Evolutionary conservation across 257 asterid genomes (phyloP).

Genomic region (Plantago major): DNA sequence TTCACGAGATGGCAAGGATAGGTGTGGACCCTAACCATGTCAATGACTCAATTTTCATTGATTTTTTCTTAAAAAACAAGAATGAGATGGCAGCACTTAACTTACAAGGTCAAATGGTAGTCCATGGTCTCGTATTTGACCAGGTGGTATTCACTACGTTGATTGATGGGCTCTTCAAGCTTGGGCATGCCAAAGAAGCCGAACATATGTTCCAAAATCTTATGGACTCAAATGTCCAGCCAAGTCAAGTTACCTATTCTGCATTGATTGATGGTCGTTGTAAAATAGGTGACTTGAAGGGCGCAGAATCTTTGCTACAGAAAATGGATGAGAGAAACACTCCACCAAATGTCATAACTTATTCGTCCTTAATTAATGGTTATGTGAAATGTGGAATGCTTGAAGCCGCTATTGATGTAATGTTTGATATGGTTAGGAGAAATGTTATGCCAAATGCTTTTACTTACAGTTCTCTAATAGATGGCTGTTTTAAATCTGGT

Average conservation of each 20-base stretch:
- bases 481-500: constrained; percentile 75
- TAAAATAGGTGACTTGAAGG: constrained; percentile 62
- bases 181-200: constrained; percentile 62
- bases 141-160: constrained; percentile 61
- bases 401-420: constrained; percentile 49
- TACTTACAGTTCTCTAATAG: constrained; percentile 55
- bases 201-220: constrained; percentile 46
- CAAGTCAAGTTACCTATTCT: constrained; percentile 58
- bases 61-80: constrained; percentile 48
- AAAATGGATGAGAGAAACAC: constrained; percentile 55
- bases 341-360: constrained; percentile 62
- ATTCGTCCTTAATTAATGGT: constrained; percentile 63
- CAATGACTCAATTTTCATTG: constrained; percentile 58
- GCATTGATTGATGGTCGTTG: constrained; percentile 63
- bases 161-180: constrained; percentile 77
- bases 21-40: constrained; percentile 73
- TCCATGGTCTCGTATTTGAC: constrained; percentile 69
- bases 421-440: constrained; percentile 47
- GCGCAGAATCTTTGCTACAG: constrained; percentile 49
- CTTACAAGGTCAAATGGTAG: constrained; percentile 78
- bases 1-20: constrained; percentile 50
- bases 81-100: constrained; percentile 50
- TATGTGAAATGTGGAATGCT: constrained; percentile 65
- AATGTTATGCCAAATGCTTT: constrained; percentile 57
- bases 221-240: constrained; percentile 39